phyloP scores from a whole-genome alignment of 2,329 filamentous ascomycete species.

The Microsporum audouinii region DNA sequence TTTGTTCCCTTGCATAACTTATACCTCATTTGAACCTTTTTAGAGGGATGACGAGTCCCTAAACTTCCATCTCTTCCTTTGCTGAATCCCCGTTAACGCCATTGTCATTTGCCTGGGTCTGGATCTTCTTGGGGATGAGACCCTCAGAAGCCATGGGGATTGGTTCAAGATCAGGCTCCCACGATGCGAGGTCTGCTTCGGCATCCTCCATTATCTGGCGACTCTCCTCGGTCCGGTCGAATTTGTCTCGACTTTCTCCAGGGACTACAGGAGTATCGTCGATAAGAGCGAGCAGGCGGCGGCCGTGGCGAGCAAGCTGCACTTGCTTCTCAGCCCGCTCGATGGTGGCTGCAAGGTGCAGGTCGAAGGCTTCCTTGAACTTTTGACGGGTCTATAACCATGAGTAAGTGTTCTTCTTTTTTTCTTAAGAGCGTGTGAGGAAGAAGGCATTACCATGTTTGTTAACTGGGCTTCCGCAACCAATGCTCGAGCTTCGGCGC shows the following conservation, averaged over 20 bases:
- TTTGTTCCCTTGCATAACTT: neutral
- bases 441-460: constrained; percentile 59
- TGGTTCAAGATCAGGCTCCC: constrained; percentile 48
- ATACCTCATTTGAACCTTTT: neutral
- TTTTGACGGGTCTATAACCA: constrained; percentile 73
- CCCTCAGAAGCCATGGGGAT: constrained; percentile 27
- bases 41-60: neutral
- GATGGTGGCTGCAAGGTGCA: constrained; percentile 80
- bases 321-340: constrained; percentile 96
- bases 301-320: constrained; percentile 81
- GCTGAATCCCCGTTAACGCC: constrained; percentile 5
- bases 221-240: constrained; percentile 54
- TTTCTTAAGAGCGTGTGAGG: neutral
- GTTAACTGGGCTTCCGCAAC: constrained; percentile 94
- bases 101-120: neutral
- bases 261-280: constrained; percentile 86
- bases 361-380: constrained; percentile 84
- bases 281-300: constrained; percentile 69
- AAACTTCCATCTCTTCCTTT: neutral
- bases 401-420: constrained; percentile 7
- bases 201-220: constrained; percentile 84
- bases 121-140: neutral
- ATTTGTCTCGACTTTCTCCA: constrained; percentile 62
- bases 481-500: constrained; percentile 88
- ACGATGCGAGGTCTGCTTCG: constrained; percentile 73